Conservation (phyloP, 2,329 filamentous ascomycete species). For the Sclerotinia trifoliorum region DNA sequence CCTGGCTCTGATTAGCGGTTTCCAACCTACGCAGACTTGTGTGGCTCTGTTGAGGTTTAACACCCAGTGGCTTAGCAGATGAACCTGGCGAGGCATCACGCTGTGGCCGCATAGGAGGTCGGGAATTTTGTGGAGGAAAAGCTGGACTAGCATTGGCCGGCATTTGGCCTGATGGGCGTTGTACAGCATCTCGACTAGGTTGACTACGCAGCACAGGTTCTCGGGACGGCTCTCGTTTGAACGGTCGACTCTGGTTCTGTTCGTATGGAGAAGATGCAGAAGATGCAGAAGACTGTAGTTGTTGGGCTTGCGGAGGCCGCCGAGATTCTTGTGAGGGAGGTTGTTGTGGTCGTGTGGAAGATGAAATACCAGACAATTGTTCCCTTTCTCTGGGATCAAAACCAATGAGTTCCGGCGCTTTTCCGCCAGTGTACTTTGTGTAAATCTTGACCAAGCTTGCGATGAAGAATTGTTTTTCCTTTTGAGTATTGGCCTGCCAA, state of each 20-base stretch:
- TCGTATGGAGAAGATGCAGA: constrained; percentile 30
- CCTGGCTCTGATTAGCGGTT: constrained; percentile 38
- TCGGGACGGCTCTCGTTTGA: constrained; percentile 33
- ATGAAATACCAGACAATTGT: constrained; percentile 61
- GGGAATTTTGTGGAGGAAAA: constrained; percentile 33
- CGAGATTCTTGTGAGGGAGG: constrained; percentile 26
- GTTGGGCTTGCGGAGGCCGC: constrained; percentile 28
- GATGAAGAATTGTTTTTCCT: constrained; percentile 99
- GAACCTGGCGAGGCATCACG: constrained; percentile 37
- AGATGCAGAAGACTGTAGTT: constrained; percentile 27
- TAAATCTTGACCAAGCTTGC: constrained; percentile 95
- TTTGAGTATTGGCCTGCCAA: constrained; percentile 89
- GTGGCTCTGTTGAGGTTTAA: constrained; percentile 29
- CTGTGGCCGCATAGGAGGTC: constrained; percentile 32
- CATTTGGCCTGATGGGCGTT: constrained; percentile 31
- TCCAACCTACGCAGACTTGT: constrained; percentile 34
- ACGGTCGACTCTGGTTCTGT: constrained; percentile 32
- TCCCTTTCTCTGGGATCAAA: constrained; percentile 81
- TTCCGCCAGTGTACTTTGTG: constrained; percentile 90
- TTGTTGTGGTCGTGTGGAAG: constrained; percentile 29
- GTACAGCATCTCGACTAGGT: constrained; percentile 37
- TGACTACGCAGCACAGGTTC: constrained; percentile 34
- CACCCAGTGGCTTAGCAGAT: constrained; percentile 32
- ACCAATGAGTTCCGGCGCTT: constrained; percentile 72
- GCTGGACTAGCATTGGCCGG: constrained; percentile 25